Evolutionary conservation across 1,284 basidiomycete genomes (phyloP).

Genomic region (Apiotrichum brassicae): DNA sequence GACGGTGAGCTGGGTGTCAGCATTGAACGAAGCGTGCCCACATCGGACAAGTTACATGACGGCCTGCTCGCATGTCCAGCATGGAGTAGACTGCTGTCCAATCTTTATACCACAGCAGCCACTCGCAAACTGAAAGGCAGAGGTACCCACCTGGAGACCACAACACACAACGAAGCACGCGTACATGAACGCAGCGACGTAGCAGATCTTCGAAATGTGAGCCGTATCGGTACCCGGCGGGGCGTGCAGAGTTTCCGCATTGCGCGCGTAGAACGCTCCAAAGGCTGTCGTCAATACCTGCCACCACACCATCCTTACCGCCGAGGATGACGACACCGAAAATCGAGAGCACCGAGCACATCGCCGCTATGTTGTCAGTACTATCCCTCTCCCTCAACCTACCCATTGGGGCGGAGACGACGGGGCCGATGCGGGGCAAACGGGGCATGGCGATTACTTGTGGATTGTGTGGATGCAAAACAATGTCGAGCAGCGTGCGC

Average conservation of each 20-base stretch:
- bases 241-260: constrained; percentile 50
- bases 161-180: constrained; percentile 51
- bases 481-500: too few species aligned
- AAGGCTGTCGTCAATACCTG: constrained; percentile 22
- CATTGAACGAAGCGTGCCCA: too few species aligned
- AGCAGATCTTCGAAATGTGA: constrained; percentile 49
- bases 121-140: neutral
- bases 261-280: constrained; percentile 36
- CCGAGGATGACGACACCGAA: constrained; percentile 53
- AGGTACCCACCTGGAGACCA: constrained; percentile 48
- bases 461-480: too few species aligned
- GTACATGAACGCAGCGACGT: constrained; percentile 51
- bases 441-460: too few species aligned
- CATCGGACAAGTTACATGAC: too few species aligned
- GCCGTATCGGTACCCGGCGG: constrained; percentile 46
- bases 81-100: neutral
- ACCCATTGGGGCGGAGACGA: constrained; percentile 48
- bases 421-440: constrained; percentile 43
- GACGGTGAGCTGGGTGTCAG: constrained; percentile 37
- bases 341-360: constrained; percentile 52
- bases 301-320: constrained; percentile 27
- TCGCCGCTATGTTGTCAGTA: constrained; percentile 44
- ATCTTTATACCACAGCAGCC: neutral
- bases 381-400: constrained; percentile 3
- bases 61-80: too few species aligned